phyloP scores from a whole-genome alignment of 805 yeast genomes.

The Blastobotrys muscicola region DNA sequence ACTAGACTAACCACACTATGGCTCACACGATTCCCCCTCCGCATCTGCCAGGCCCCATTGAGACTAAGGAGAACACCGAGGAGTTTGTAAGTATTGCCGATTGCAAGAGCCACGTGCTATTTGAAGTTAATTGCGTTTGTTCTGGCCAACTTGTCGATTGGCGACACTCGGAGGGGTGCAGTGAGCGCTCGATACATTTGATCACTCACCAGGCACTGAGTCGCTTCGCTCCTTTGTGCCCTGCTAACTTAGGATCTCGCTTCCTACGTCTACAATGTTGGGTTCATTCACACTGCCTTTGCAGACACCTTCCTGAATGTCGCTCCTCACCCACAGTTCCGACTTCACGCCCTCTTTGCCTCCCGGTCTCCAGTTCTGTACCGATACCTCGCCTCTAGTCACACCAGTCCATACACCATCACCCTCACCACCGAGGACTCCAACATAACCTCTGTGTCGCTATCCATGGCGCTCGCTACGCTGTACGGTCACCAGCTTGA shows the following conservation, averaged over 20 bases:
- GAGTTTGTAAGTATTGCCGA: no score
- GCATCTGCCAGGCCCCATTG: no score
- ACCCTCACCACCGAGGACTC: constrained; percentile 17
- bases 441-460: constrained; percentile 18
- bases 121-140: no score
- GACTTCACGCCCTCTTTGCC: constrained; percentile 27
- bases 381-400: constrained; percentile 14
- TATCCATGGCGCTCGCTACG: constrained; percentile 26
- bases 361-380: constrained; percentile 26
- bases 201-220: no score
- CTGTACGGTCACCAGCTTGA: constrained; percentile 25
- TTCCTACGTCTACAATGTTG: constrained; percentile 23
- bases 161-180: no score
- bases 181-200: no score
- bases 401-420: constrained; percentile 21
- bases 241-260: constrained; percentile 9
- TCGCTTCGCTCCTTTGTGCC: no score
- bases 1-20: no score
- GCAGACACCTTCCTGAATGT: constrained; percentile 25
- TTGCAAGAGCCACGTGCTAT: no score
- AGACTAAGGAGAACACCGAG: no score
- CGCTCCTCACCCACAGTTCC: constrained; percentile 19
- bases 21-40: no score
- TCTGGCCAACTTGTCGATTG: no score
- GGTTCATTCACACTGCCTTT: constrained; percentile 28